Evolutionary conservation across 2,329 filamentous ascomycete species (phyloP), one percentile per base, ranked within the genome.

Genomic region (Colletotrichum lupini): DNA sequence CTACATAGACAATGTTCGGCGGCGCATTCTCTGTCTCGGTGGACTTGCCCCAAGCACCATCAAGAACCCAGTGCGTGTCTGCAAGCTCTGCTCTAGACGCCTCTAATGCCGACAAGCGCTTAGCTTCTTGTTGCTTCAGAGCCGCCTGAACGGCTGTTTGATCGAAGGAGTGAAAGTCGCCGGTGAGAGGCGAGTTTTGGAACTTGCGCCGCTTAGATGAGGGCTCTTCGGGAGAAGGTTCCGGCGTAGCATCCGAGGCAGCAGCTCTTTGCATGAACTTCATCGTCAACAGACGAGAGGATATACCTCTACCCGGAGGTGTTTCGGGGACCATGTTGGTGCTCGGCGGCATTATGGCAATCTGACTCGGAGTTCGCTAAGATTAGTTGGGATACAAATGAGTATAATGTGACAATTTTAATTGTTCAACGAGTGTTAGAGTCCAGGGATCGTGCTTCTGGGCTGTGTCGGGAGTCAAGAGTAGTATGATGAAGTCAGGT

Each of bases 211-310:
- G 91, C 82, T 95, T 95, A 16, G 88, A 84, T 72, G 82, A 87
- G 78, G 81, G 89, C 22, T 87, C 85, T 24, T 89, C 87, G 67
- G 78, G 77, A 72, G 87, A 82, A 4, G 86, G 85, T 22, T 85
- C 81, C 63, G 82, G 79, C 73, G 79, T 83, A 42, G 85, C 85
- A 62, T 85, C 85, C 28, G 92, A 89, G 62, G 92, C 91, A 62
- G 92, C 93, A 75, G 94, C 93, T 78, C 95, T 91, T 86, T 97
- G 95, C 95, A 98, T 98, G 81, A 98, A 98, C 86, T 97, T 97
- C 95, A 98, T 98, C 49, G 94, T 95, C 80, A 97, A 88, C 60
- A 98, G 92, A 77, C 95, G 92, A 72, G 93, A 95, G 75, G 95
- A 98, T 91, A 97, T 95, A 58, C 87, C 88, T 82, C 73, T 74